A percentile compares a stretch with the other conserved stretches of the same genome.
These are phyloP conservation scores for Ganoderma leucocontextum DNA, from an alignment of 1,284 basidiomycete genomes.

Conservation along the genomic window DNA sequence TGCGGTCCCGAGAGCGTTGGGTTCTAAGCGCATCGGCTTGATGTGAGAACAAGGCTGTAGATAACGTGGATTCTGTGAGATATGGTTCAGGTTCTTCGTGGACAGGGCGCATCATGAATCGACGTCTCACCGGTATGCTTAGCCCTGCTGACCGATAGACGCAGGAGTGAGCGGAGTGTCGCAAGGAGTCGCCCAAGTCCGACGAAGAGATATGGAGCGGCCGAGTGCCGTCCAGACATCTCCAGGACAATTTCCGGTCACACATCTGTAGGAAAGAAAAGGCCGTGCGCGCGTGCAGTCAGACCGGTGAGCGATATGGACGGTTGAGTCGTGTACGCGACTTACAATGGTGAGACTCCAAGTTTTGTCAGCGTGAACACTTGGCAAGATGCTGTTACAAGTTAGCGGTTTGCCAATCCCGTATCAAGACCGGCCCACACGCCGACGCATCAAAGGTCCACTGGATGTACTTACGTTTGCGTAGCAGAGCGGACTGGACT, in stretches of 20 bases:
- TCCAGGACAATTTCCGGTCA: neutral
- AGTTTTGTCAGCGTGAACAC: neutral
- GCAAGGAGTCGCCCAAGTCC: neutral
- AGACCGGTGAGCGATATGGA: neutral
- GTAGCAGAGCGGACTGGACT: no score
- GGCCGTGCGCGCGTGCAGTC: neutral
- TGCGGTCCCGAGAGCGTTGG: slow-evolving; percentile 8
- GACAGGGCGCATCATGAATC: neutral
- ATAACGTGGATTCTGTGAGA: slow-evolving; percentile 13
- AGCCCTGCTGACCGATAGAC: slow-evolving; percentile 1
- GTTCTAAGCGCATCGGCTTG: neutral
- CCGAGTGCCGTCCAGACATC: slow-evolving; percentile 15
- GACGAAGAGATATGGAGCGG: slow-evolving; percentile 6
- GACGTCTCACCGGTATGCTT: neutral
- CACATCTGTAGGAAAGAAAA: neutral
- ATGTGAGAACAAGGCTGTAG: neutral
- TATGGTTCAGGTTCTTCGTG: neutral
- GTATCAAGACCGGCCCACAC: neutral
- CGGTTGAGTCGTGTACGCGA: neutral
- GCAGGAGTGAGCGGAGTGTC: neutral
- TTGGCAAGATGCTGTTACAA: slow-evolving; percentile 24
- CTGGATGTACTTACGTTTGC: no score
- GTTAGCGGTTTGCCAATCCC: neutral
- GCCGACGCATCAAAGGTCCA: neutral
- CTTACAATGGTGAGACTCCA: neutral